phyloP scores from a whole-genome alignment of 1,284 basidiomycete species.

The Microbotryum lychnidis-dioicae region DNA sequence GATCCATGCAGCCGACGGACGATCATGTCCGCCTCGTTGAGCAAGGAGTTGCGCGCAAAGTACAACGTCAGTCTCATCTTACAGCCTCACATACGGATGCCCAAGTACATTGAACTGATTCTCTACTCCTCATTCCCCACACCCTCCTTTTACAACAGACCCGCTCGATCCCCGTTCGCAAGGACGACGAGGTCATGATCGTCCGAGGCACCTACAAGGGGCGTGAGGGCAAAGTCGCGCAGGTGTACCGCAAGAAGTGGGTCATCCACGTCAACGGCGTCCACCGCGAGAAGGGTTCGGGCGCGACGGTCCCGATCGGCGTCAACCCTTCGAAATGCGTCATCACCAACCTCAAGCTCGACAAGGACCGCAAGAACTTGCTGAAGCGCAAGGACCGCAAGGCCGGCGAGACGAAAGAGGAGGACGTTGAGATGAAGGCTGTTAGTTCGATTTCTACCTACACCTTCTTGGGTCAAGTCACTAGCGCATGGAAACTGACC shows the following conservation, averaged over 20 bases:
- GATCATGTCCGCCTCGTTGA: constrained; percentile 93
- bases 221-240: constrained; percentile 76
- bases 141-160: constrained; percentile 46
- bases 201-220: constrained; percentile 81
- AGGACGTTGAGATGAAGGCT: constrained; percentile 36
- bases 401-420: constrained; percentile 31
- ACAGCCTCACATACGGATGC: background rate
- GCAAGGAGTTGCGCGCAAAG: constrained; percentile 89
- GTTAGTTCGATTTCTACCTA: constrained; percentile 24
- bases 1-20: constrained; percentile 59
- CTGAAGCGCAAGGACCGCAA: constrained; percentile 43
- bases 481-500: background rate
- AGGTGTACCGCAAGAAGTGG: constrained; percentile 90
- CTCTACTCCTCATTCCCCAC: background rate
- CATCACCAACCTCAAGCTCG: constrained; percentile 81
- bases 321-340: constrained; percentile 97
- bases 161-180: constrained; percentile 90
- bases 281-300: constrained; percentile 95
- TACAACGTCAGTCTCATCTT: constrained; percentile 63
- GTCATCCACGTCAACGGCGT: constrained; percentile 98
- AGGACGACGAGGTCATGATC: constrained; percentile 97
- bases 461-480: background rate
- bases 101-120: background rate
- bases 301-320: constrained; percentile 85
- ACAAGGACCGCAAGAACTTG: constrained; percentile 49